Evolutionary conservation across 805 yeast species (phyloP), one percentile per base, ranked within the genome.

Genomic region (Groenewaldozyma salmanticensis): DNA sequence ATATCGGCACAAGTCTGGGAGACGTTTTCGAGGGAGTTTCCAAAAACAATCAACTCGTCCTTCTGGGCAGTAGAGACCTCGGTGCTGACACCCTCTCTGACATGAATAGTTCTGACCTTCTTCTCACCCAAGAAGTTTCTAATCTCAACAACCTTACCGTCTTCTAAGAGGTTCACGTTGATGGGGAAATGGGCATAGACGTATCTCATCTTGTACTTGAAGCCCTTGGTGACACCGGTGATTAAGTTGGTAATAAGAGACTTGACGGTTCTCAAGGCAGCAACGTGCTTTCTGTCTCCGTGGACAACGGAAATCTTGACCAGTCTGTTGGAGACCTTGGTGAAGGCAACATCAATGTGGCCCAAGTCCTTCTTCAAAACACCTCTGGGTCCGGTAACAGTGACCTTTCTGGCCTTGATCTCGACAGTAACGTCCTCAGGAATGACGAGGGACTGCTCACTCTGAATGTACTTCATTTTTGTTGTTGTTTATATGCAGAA

Each of bases 141-240:
- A 77, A 92, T 88, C 77, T 92, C 97, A 60, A 90, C 82, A 63
- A 63, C 77, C 52, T 75, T 70, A 46, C 90, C 90, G 62, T 75
- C 73, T 55, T 83, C 85, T 66, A 83, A 67, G 57, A 87, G 70
- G 77, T 88, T 90, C 58, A 92, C 96, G 74, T 92, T 92, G 74
- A 94, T 92, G 71, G 98, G 99, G 95, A 92, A 92, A 85, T 92
- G 98, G 81, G 98, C 99, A 68, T 90, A 94, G 54, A 92, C 98
- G 71, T 86, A 88, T 79, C 97, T 87, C 96, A 92, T 82, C 84
- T 92, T 92, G 92, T 92, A 92, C 75, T 84, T 80, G 94, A 74
- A 90, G 72, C 97, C 98, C 77, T 80, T 80, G 69, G 98, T 92
- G 67, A 92, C 98, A 83, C 99, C 99, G 58, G 83, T 84, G 73